phyloP scores from a whole-genome alignment of 2,329 filamentous ascomycete species.

The Plenodomus biglobosus region DNA sequence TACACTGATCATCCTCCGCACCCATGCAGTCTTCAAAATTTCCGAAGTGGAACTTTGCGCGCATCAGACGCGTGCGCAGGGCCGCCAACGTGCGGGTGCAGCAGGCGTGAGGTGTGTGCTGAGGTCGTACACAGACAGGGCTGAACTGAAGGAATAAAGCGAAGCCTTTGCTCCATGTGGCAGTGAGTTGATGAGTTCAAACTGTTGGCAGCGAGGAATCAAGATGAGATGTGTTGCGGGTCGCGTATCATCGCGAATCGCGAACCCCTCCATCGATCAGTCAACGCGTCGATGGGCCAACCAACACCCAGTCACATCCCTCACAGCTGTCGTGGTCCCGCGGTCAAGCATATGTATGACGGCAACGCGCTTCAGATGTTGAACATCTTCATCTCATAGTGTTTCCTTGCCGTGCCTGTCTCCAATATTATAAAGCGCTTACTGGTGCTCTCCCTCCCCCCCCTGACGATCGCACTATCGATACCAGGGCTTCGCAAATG shows the following conservation, averaged over 20 bases:
- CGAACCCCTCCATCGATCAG: neutral
- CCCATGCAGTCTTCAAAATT: too few relatives aligned
- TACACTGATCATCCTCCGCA: too few relatives aligned
- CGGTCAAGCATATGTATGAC: constrained; percentile 1
- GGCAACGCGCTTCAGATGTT: constrained; percentile 1
- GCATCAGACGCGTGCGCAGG: too few relatives aligned
- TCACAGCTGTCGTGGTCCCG: too few relatives aligned
- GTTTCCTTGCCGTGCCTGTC: constrained; percentile 1
- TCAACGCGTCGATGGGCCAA: neutral
- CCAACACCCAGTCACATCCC: neutral
- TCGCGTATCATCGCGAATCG: neutral
- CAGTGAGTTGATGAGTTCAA: too few relatives aligned
- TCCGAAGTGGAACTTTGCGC: too few relatives aligned
- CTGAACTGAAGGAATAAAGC: too few relatives aligned
- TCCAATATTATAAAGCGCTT: constrained; percentile 4
- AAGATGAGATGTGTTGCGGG: too few relatives aligned
- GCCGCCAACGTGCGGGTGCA: too few relatives aligned
- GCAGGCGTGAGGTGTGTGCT: too few relatives aligned
- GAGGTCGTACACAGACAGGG: too few relatives aligned
- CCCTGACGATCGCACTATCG: constrained; percentile 27
- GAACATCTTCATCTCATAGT: constrained; percentile 14
- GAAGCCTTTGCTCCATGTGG: too few relatives aligned
- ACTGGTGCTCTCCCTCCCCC: constrained; percentile 1
- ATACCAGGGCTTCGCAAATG: constrained; percentile 2
- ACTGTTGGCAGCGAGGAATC: neutral